Percentiles rank a stretch among this genome's conserved stretches.
Evolutionary conservation across 2,329 filamentous ascomycete species (phyloP).

Genomic region (Alternaria longipes): DNA sequence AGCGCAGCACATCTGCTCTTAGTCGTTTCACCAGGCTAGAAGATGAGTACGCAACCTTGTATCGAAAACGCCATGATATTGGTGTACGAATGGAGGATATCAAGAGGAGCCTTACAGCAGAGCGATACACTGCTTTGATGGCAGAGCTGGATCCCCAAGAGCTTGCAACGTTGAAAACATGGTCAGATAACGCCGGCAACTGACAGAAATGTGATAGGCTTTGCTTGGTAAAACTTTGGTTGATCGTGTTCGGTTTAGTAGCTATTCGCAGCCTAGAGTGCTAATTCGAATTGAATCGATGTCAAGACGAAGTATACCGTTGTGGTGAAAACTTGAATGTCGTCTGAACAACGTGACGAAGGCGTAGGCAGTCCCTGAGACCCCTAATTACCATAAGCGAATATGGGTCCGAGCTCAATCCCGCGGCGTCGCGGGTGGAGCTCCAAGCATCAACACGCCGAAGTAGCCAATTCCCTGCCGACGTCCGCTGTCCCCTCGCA

Average conservation of each 20-base stretch:
- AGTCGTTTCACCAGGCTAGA: background rate
- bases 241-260: background rate
- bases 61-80: background rate
- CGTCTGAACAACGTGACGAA: background rate
- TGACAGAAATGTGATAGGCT: background rate
- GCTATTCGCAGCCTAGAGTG: background rate
- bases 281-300: background rate
- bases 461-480: slow-evolving; percentile 17
- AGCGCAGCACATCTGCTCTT: background rate
- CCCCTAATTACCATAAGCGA: slow-evolving; percentile 6
- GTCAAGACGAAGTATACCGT: background rate
- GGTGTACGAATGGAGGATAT: background rate
- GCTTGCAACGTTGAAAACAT: background rate
- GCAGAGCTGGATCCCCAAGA: slow-evolving; percentile 1
- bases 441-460: slow-evolving; percentile 18
- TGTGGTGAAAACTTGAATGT: background rate
- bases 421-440: slow-evolving; percentile 22
- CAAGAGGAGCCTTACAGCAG: background rate
- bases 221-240: background rate
- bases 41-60: background rate
- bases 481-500: slow-evolving; percentile 4
- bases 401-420: slow-evolving; percentile 20
- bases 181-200: background rate
- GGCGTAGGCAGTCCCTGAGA: background rate
- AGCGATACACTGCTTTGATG: slow-evolving; percentile 1